Evolutionary conservation across 129 eudicot genomes (phyloP).

Genomic region (Flaveria linearis): DNA sequence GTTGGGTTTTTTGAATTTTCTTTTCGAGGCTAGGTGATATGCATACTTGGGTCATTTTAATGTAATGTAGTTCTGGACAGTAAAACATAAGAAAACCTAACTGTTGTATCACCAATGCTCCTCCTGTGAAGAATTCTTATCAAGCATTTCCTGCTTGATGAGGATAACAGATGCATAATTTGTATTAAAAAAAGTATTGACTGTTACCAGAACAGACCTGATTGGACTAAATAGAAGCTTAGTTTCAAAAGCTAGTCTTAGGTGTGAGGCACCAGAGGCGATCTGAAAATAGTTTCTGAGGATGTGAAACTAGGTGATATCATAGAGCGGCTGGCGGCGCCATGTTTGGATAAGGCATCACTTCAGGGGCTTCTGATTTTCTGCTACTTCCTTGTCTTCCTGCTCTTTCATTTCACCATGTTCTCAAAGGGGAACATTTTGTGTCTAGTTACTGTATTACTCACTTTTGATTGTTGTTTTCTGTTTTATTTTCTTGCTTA

Average conservation of each 20-base stretch:
- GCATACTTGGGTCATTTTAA: background rate
- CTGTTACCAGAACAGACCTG: no score
- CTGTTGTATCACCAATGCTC: background rate
- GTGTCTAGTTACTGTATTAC: background rate
- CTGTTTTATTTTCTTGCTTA: constrained; percentile 11
- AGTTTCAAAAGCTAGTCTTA: no score
- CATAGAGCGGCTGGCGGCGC: background rate
- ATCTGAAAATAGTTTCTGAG: no score
- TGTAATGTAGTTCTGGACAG: background rate
- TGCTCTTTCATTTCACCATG: constrained; percentile 21
- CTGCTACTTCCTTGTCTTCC: constrained; percentile 10
- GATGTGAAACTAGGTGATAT: no score
- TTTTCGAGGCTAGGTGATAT: background rate
- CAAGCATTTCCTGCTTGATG: background rate
- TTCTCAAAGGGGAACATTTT: background rate
- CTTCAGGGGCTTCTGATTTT: constrained; percentile 18
- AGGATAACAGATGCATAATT: background rate
- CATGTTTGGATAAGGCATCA: background rate
- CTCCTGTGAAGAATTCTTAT: background rate
- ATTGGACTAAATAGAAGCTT: no score
- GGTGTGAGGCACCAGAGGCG: no score
- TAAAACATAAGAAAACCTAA: background rate
- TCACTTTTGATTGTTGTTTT: constrained; percentile 13
- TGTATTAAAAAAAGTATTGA: no score
- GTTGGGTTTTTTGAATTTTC: background rate